Conservation (phyloP, 345 rosid species). For the Noccaea caerulescens region DNA sequence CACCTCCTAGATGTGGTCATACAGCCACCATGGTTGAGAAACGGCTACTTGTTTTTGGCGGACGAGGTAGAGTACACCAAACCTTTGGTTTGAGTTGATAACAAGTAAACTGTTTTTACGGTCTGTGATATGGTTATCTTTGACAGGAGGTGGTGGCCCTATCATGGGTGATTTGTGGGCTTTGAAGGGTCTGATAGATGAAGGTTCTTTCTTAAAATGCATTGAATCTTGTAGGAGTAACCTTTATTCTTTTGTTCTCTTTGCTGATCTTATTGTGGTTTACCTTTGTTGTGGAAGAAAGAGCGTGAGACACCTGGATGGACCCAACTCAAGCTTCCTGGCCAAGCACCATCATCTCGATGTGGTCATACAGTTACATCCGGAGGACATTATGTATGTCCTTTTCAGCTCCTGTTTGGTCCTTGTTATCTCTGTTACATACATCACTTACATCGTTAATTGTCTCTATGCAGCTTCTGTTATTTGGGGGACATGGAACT, state of each 20-base stretch:
- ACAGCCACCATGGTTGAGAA: constrained; percentile 97
- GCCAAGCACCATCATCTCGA: constrained; percentile 91
- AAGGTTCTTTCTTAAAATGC: constrained; percentile 55
- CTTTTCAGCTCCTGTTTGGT: constrained; percentile 32
- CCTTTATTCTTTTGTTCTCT: constrained; percentile 25
- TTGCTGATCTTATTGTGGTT: constrained; percentile 38
- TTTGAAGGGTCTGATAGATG: constrained; percentile 93
- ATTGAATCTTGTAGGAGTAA: constrained; percentile 12
- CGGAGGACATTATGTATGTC: constrained; percentile 88
- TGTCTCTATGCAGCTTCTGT: constrained; percentile 66
- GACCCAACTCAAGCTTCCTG: constrained; percentile 99
- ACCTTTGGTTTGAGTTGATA: not conserved
- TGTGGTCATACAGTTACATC: constrained; percentile 94
- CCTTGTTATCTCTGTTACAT: constrained; percentile 17
- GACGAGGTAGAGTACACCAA: constrained; percentile 68
- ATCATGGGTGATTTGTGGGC: constrained; percentile 99
- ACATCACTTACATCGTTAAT: constrained; percentile 20
- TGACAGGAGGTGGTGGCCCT: constrained; percentile 95
- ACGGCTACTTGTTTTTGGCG: constrained; percentile 91
- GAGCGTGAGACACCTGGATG: constrained; percentile 96
- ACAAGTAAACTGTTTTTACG: constrained; percentile 13
- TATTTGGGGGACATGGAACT: constrained; percentile 98
- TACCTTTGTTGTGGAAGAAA: constrained; percentile 78
- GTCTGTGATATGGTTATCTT: constrained; percentile 34
- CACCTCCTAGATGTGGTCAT: constrained; percentile 98